Conservation (phyloP, 768 basidiomycete species). For the Punctularia strigosozonata region DNA sequence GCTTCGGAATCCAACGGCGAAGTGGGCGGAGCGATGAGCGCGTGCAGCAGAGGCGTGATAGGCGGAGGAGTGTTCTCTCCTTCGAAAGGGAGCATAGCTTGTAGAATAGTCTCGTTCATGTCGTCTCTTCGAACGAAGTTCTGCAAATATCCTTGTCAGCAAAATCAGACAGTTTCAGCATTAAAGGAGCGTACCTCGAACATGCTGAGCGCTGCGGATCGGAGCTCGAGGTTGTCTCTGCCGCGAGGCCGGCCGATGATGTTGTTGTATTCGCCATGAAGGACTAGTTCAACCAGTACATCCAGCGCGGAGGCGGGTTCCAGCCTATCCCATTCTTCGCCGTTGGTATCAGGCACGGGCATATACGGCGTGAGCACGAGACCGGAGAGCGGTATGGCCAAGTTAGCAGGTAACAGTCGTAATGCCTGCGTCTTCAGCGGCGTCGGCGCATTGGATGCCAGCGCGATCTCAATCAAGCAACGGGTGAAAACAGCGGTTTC, state of each 20-base stretch:
- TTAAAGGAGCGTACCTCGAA: slow-evolving; percentile 57
- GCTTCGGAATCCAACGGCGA: slow-evolving; percentile 44
- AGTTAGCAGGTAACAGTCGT: slow-evolving; percentile 40
- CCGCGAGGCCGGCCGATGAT: slow-evolving; percentile 41
- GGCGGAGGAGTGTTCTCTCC: slow-evolving; percentile 30
- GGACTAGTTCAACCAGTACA: slow-evolving; percentile 65
- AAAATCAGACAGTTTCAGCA: background rate
- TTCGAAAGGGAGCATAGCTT: slow-evolving; percentile 58
- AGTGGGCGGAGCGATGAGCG: slow-evolving; percentile 52
- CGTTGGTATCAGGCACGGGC: slow-evolving; percentile 71
- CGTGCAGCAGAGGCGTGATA: slow-evolving; percentile 57
- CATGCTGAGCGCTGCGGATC: slow-evolving; percentile 65
- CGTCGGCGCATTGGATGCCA: slow-evolving; percentile 92
- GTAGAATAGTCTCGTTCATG: slow-evolving; percentile 53
- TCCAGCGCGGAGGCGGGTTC: slow-evolving; percentile 75
- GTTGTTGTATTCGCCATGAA: slow-evolving; percentile 84
- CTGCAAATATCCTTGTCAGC: slow-evolving; percentile 21
- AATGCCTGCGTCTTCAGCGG: slow-evolving; percentile 77
- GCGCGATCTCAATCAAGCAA: slow-evolving; percentile 75
- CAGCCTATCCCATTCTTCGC: slow-evolving; percentile 88
- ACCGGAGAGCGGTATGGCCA: slow-evolving; percentile 52
- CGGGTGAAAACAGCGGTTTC: slow-evolving; percentile 52
- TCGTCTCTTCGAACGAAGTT: slow-evolving; percentile 73
- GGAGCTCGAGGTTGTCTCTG: slow-evolving; percentile 60
- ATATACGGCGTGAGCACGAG: slow-evolving; percentile 63